phyloP scores from a whole-genome alignment of 169 alveolate species.

The Cryptosporidium ubiquitum region DNA sequence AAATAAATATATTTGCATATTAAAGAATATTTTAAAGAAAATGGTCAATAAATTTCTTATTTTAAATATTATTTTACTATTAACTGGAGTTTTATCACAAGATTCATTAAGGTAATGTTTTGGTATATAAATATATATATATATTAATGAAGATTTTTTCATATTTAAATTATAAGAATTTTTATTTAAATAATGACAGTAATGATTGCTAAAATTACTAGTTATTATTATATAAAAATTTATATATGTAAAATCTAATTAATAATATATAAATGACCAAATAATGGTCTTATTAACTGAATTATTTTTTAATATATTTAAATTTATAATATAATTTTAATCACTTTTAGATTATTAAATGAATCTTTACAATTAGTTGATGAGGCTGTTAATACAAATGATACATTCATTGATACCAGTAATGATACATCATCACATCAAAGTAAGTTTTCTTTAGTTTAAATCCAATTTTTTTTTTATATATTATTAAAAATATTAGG shows the following conservation, averaged over 20 bases:
- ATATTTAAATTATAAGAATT: too few species aligned
- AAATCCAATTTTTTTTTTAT: not conserved
- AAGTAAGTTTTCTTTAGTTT: conserved; percentile 5
- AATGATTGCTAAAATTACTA: too few species aligned
- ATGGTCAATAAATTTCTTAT: conserved; percentile 2
- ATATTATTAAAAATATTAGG: not conserved
- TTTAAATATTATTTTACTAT: not conserved
- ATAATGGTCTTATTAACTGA: not conserved
- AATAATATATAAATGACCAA: not conserved
- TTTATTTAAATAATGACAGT: too few species aligned
- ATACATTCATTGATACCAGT: not conserved
- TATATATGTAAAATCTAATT: too few species aligned
- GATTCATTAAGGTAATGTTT: conserved; percentile 34
- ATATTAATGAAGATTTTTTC: too few species aligned
- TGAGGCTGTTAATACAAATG: not conserved
- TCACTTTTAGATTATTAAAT: not conserved
- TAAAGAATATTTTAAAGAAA: not conserved
- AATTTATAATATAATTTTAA: not conserved
- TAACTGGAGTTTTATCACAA: not conserved
- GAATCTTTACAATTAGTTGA: not conserved
- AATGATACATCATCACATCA: conserved; percentile 11
- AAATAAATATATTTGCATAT: not conserved
- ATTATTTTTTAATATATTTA: too few species aligned
- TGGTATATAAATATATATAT: not conserved
- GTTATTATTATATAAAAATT: too few species aligned